These are phyloP conservation scores for Aquanectria penicillioides DNA, from an alignment of 2,329 filamentous ascomycete genomes.

Conservation along the genomic window DNA sequence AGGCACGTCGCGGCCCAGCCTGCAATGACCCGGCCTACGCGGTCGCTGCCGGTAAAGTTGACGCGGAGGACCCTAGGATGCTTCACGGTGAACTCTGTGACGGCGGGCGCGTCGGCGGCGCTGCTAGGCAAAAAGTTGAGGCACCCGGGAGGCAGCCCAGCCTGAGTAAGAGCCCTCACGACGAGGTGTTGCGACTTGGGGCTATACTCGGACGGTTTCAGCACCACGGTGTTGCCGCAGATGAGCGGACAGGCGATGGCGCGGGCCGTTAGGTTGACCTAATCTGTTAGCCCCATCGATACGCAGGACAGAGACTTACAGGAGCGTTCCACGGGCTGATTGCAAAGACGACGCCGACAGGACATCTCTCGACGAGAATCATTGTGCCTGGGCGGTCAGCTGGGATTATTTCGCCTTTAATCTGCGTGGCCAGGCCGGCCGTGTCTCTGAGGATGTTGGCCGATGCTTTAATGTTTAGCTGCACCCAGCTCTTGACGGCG, in stretches of 20 bases:
- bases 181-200: slow-evolving; percentile 65
- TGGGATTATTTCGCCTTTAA: too few species aligned
- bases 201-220: slow-evolving; percentile 70
- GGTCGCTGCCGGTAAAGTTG: slow-evolving; percentile 76
- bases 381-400: too few species aligned
- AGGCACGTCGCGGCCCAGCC: slow-evolving; percentile 69
- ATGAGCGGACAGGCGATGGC: neutral
- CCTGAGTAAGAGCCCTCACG: slow-evolving; percentile 51
- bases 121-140: slow-evolving; percentile 72
- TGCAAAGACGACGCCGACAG: too few species aligned
- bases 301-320: too few species aligned
- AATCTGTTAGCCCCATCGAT: too few species aligned
- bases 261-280: neutral
- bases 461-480: too few species aligned
- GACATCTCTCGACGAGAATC: too few species aligned
- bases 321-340: too few species aligned
- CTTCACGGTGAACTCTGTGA: slow-evolving; percentile 70
- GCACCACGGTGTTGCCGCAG: slow-evolving; percentile 50
- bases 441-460: too few species aligned
- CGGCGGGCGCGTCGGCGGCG: slow-evolving; percentile 62
- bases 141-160: slow-evolving; percentile 72
- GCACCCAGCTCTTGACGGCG: neutral
- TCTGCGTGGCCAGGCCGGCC: too few species aligned
- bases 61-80: slow-evolving; percentile 71
- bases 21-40: slow-evolving; percentile 72